Evolutionary conservation across 1,284 basidiomycete species (phyloP).

Genomic region (Malassezia vespertilionis): DNA sequence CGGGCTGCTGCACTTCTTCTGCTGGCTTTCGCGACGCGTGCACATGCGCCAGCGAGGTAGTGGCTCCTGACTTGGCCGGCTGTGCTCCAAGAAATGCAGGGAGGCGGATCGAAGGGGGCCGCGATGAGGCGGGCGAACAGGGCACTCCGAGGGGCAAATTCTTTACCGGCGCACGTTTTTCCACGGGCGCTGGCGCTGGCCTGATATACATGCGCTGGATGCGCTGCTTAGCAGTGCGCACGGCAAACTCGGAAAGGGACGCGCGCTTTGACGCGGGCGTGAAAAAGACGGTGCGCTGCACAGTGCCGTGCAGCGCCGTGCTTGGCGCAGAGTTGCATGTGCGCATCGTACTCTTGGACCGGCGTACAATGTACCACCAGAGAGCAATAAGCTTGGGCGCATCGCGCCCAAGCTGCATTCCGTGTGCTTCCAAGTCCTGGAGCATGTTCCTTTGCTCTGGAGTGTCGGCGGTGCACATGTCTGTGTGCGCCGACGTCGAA

Average conservation of each 20-base stretch:
- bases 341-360: not conserved
- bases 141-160: not conserved
- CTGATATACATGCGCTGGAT: not conserved
- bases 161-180: not conserved
- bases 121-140: not conserved
- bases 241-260: not conserved
- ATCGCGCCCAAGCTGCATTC: not conserved
- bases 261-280: conserved; percentile 47
- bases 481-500: not conserved
- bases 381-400: conserved; percentile 7
- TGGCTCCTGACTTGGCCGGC: not conserved
- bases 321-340: conserved; percentile 48
- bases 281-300: conserved; percentile 88
- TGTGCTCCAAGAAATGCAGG: not conserved
- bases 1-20: not conserved
- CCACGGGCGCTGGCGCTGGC: not conserved
- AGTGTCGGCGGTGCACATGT: not conserved
- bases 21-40: not conserved
- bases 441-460: conserved; percentile 3
- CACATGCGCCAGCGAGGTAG: conserved; percentile 2
- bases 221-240: not conserved
- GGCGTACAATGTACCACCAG: conserved; percentile 11
- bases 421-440: not conserved
- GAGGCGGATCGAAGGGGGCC: not conserved
- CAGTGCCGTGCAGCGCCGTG: conserved; percentile 63